Evolutionary conservation across 805 yeast species (phyloP), one percentile per base, ranked within the genome.

Genomic region (Candida ulmi): DNA sequence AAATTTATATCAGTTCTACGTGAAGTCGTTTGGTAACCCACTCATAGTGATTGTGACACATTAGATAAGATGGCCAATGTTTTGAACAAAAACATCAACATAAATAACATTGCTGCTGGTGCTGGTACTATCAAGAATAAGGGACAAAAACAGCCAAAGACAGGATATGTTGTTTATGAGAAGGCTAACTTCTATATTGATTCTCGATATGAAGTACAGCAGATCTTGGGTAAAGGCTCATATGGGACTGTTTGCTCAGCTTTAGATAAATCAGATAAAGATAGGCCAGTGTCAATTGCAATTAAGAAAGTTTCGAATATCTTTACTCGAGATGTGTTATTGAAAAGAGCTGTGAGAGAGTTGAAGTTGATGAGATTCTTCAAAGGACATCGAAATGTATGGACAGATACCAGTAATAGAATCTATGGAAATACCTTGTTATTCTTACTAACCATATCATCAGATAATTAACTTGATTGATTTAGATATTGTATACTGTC

Each of bases 231-330:
- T 0, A 80, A 80, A 54, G 96, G 96, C 0, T 81, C 95, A 0
- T 88, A 88, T 57, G 96, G 96, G 1, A 76, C 80, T 0, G 96
- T 88, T 4, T 85, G 93, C 47, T 77, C 86, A 3, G 95, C 91
- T 0, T 45, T 71, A 8, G 87, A 80, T 52, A 48, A 63, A n/a
- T 49, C 69, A 12, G 64, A 61, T 30, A 44, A 49, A 11, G 47
- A 46, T 1, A 46, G 41, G 2, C 53, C 58, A 11, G 54, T 54
- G 1, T 59, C 63, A 0, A 59, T 88, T 13, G 97, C 96, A 8
- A 80, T 90, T 38, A 90, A 90, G 58, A 86, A 86, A 55, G 84
- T 90, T 12, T 72, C 80, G 29, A 74, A 75, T 46, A 84, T 88
- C 19, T 83, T 85, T 52, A 66, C 68, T 31, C 76, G 76, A 47